Base-by-base conservation (phyloP, 129 eudicot species). In the Smallanthus sonchifolius region DNA sequence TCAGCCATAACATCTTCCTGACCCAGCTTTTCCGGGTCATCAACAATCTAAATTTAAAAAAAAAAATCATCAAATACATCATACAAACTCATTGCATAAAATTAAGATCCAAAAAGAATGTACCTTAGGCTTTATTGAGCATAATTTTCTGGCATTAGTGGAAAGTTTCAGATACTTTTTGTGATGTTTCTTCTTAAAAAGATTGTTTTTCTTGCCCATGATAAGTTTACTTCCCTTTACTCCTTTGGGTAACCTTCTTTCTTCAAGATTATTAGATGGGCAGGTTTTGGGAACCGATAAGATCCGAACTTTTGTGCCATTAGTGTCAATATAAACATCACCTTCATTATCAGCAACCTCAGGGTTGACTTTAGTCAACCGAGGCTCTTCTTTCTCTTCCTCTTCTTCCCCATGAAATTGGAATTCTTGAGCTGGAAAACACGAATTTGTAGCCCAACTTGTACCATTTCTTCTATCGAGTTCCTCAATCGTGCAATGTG, bases 401-500 rank as follows among this genome's bases (percentile, higher is more conserved):
- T 16, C 82, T 71, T 76, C 80, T 28, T 79, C 85, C 24, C 34
- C 83, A 51, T 74, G 70, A n/a, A 69, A 69, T 73, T 84, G 83
- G 63, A 45, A 30, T 48, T 87, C 84, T 61, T 73, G 85, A 76
- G 67, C 75, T 16, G 88, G 82, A 72, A 77, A 72, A 61, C 70
- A 79, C 30, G 86, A 77, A 55, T 79, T 84, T 4, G 83, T 77
- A 32, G 98, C 95, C 97, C 95, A 90, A 57, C 78, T 87, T 7
- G 92, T 86, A 11, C 98, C 98, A 35, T 93, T 93, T 76, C 98
- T 83, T 70, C 86, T 80, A 70, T 93, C 98, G 61, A 93, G 96
- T 73, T 93, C 98, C 77, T 93, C 98, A 59, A 93, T 28, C 2
- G 98, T 93, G 77, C 95, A 90, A 70, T 51, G 69, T 11, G 34